These are phyloP conservation scores for Hirsutella minnesotensis DNA, from an alignment of 2,329 filamentous ascomycete genomes.

Conservation along the genomic window DNA sequence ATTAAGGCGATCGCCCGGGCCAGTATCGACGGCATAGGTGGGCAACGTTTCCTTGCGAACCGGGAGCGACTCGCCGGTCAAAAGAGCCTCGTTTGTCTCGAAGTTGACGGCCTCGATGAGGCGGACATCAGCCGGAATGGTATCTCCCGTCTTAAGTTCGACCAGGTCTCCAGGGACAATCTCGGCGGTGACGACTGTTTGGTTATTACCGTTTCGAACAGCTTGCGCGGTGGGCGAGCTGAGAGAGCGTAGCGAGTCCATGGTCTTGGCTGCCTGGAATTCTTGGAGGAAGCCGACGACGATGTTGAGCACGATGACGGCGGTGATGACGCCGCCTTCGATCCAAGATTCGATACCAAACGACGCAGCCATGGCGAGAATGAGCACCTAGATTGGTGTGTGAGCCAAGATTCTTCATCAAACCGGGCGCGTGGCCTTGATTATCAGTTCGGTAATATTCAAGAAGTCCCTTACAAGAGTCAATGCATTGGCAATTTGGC, in stretches of 20 bases:
- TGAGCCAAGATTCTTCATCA: too few relatives aligned
- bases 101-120: constrained; percentile 50
- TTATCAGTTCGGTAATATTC: too few relatives aligned
- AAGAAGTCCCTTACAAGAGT: constrained; percentile 37
- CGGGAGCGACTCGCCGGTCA: constrained; percentile 53
- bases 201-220: constrained; percentile 27
- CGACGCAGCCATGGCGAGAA: constrained; percentile 44
- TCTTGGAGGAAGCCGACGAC: constrained; percentile 37
- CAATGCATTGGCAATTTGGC: constrained; percentile 58
- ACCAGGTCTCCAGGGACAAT: constrained; percentile 48
- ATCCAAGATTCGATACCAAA: constrained; percentile 48
- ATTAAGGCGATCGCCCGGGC: constrained; percentile 47
- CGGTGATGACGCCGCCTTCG: constrained; percentile 45
- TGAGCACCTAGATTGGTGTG: constrained; percentile 27
- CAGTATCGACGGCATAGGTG: constrained; percentile 28
- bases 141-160: constrained; percentile 42
- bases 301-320: constrained; percentile 46
- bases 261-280: constrained; percentile 35
- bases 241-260: constrained; percentile 33
- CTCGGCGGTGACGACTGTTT: constrained; percentile 25
- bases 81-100: constrained; percentile 53
- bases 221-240: constrained; percentile 31
- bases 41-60: constrained; percentile 38
- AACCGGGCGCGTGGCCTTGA: too few relatives aligned
- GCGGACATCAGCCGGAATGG: constrained; percentile 48